A percentile compares a stretch with the other conserved stretches of the same genome.
These are phyloP conservation scores for Cutaneotrichosporon arboriforme DNA, from an alignment of 1,284 basidiomycete genomes.

Conservation along the genomic window DNA sequence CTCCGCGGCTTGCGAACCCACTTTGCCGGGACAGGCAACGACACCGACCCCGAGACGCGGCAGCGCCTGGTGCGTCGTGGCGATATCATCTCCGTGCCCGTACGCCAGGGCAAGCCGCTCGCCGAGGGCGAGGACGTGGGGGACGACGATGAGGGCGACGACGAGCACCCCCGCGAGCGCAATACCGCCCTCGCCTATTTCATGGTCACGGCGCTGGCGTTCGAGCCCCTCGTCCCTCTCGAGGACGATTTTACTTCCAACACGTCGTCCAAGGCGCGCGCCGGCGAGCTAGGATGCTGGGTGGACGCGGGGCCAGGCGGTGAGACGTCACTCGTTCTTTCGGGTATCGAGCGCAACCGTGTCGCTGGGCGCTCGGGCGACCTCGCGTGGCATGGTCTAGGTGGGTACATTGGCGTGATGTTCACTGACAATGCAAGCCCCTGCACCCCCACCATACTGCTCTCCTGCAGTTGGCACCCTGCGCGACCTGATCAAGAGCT, in stretches of 20 bases:
- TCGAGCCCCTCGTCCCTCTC: conserved; percentile 50
- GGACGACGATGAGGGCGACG: conserved; percentile 42
- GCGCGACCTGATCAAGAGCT: conserved; percentile 29
- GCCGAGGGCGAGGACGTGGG: conserved; percentile 35
- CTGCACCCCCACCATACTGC: conserved; percentile 25
- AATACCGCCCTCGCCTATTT: conserved; percentile 62
- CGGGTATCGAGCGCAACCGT: conserved; percentile 51
- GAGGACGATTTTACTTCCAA: conserved; percentile 50
- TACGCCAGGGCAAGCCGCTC: conserved; percentile 57
- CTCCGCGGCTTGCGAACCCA: conserved; percentile 63
- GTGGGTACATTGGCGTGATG: background rate
- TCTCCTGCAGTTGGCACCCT: conserved; percentile 20
- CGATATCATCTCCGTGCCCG: conserved; percentile 69
- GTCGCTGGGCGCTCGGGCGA: conserved; percentile 25
- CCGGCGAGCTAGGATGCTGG: conserved; percentile 77
- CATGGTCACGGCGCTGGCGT: conserved; percentile 69
- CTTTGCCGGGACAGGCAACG: conserved; percentile 54
- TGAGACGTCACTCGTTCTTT: conserved; percentile 50
- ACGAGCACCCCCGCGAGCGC: conserved; percentile 2
- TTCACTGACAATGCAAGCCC: background rate
- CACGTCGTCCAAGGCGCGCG: conserved; percentile 40
- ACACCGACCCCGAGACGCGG: conserved; percentile 8
- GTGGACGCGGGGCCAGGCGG: conserved; percentile 65
- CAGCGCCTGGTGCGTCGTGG: conserved; percentile 66
- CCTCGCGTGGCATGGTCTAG: conserved; percentile 25